Evolutionary conservation across 805 yeast species (phyloP), one percentile per base, ranked within the genome.

Genomic region (Kazachstania martiniae): DNA sequence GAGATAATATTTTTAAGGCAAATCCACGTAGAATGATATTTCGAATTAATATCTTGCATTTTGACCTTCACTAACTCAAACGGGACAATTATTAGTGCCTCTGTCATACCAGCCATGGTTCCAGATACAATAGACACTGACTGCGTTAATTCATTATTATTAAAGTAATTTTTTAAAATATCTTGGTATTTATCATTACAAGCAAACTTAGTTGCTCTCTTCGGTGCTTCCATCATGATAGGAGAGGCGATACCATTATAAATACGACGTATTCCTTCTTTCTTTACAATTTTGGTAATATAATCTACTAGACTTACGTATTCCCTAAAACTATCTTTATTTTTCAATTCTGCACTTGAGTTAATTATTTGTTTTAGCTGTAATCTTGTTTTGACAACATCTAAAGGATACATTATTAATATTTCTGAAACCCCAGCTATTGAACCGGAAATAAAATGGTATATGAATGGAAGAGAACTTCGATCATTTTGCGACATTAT

Each of bases 391-490:
- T 89, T 89, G 53, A 91, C 95, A 41, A 91, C 95, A 59, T 89
- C 98, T 52, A 89, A 66, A 27, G 98, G 98, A 56, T 87, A 87
- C 95, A 87, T 86, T 42, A 83, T 84, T 48, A 86, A 66, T 57
- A 87, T 82, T 64, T 91, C 98, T 18, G 95, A 84, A 41, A 91
- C 85, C 43, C 99, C 99, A 41, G 99, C 98, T 51, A 87, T 70
- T 52, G 93, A 97, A 47, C 94, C 99, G 39, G 85, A 77, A 41
- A 68, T 66, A 58, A 91, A 91, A 60, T 91, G 97, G 69, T 91
- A 89, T 25, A 76, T 52, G 54, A 91, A 91, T 23, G 97, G 96
- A 47, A 89, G 64, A n/a, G 82, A 39, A 19, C 31, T 33, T 18
- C 31, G 33, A 10, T 28, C 28, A 8, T 16, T 13, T 74, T 59